Percentiles rank a stretch among this genome's conserved stretches.
These are phyloP conservation scores for Phylloporus scabripes DNA, from an alignment of 768 basidiomycete species.

Conservation along the genomic window DNA sequence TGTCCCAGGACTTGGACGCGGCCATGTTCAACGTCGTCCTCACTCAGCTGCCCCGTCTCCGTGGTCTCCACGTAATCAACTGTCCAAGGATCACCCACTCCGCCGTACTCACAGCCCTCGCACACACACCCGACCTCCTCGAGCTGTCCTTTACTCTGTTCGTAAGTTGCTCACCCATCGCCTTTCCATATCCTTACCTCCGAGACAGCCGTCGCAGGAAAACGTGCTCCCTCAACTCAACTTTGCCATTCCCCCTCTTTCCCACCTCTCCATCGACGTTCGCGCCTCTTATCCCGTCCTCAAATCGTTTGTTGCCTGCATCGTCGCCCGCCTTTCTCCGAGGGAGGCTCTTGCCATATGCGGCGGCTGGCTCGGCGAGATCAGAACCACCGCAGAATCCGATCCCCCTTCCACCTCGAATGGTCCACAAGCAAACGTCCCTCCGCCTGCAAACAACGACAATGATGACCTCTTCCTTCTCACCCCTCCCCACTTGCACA, in stretches of 20 bases:
- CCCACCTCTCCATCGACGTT: conserved; percentile 50
- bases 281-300: conserved; percentile 29
- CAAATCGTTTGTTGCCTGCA: conserved; percentile 12
- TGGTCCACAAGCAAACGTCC: background rate
- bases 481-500: too few species aligned
- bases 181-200: background rate
- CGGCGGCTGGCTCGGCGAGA: conserved; percentile 32
- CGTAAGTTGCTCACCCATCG: too few species aligned
- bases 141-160: conserved; percentile 31
- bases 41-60: conserved; percentile 45
- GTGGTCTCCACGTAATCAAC: conserved; percentile 54
- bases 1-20: conserved; percentile 50
- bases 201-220: background rate
- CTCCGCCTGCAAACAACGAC: too few species aligned
- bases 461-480: too few species aligned
- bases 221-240: conserved; percentile 3
- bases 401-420: background rate
- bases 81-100: conserved; percentile 56
- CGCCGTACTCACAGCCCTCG: conserved; percentile 38
- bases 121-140: conserved; percentile 50
- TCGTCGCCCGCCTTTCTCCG: conserved; percentile 25
- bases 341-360: conserved; percentile 27
- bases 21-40: conserved; percentile 45
- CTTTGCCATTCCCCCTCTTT: conserved; percentile 37
- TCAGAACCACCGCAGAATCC: conserved; percentile 22